phyloP scores from a whole-genome alignment of 1,284 basidiomycete genomes.

The Omphalotus olearius region DNA sequence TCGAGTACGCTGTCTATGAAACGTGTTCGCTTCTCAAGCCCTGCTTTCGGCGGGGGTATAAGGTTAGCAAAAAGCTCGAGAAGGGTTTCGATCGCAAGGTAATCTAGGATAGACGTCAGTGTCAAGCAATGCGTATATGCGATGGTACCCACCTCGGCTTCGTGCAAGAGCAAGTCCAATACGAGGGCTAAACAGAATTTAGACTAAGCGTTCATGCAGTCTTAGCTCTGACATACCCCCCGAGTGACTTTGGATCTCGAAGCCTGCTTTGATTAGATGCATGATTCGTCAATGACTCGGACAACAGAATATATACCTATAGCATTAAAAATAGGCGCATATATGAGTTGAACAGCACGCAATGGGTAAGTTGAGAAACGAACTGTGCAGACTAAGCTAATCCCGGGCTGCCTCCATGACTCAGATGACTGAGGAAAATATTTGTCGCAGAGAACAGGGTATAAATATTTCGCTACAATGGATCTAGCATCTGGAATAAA shows the following conservation, averaged over 20 bases:
- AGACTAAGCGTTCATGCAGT: neutral
- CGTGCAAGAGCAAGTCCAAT: conserved; percentile 30
- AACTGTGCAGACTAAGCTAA: conserved; percentile 15
- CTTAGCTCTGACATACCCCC: conserved; percentile 27
- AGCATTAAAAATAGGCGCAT: conserved; percentile 20
- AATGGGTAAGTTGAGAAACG: conserved; percentile 4
- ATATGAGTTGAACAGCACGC: conserved; percentile 21
- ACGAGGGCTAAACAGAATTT: conserved; percentile 19
- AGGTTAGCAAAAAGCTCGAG: conserved; percentile 52
- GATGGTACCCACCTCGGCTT: conserved; percentile 23
- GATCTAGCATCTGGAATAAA: conserved; percentile 9
- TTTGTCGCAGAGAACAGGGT: conserved; percentile 17
- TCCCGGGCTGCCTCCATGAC: conserved; percentile 2
- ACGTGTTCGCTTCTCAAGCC: conserved; percentile 32
- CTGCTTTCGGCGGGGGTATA: conserved; percentile 41
- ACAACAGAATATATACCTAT: conserved; percentile 32
- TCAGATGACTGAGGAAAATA: conserved; percentile 15
- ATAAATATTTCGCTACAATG: conserved; percentile 17
- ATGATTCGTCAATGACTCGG: conserved; percentile 25
- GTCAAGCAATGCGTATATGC: neutral
- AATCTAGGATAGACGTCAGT: conserved; percentile 34
- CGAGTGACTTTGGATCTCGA: conserved; percentile 27
- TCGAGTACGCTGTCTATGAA: conserved; percentile 53
- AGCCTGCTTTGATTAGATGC: conserved; percentile 27
- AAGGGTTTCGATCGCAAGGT: conserved; percentile 50